Conservation (phyloP, 495 filamentous ascomycete genomes). For the Trichoderma gamsii region DNA sequence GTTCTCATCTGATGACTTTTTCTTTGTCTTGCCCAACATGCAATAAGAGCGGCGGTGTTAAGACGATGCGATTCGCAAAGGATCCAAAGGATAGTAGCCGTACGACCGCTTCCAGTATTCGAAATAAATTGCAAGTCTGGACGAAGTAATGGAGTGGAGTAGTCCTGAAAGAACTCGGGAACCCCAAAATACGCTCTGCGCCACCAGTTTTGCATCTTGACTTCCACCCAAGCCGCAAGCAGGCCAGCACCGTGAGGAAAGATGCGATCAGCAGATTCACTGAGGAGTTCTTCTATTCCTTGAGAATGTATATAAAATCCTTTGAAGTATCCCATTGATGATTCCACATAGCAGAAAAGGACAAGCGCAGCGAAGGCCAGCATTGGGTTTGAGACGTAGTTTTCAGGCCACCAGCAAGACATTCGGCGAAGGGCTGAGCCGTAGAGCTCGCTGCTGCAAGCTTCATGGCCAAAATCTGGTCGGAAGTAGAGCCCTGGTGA, state of each 20-base stretch:
- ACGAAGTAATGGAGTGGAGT: constrained; percentile 1
- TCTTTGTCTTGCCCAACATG: constrained; percentile 20
- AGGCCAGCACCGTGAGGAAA: constrained; percentile 17
- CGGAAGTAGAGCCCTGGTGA: background rate
- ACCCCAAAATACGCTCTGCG: constrained; percentile 25
- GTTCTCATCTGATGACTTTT: background rate
- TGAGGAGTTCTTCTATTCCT: constrained; percentile 16
- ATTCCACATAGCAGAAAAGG: constrained; percentile 28
- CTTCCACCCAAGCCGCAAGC: constrained; percentile 27
- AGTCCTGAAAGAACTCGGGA: constrained; percentile 19
- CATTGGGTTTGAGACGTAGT: background rate
- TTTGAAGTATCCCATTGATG: constrained; percentile 28
- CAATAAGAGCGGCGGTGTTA: constrained; percentile 20
- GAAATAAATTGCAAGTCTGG: background rate
- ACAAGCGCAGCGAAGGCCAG: constrained; percentile 16
- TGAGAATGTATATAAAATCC: constrained; percentile 28
- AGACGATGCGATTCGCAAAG: constrained; percentile 31
- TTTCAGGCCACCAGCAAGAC: background rate
- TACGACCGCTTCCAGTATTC: background rate
- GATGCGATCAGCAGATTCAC: background rate
- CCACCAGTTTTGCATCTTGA: constrained; percentile 28
- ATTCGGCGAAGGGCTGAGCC: background rate
- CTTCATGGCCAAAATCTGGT: background rate
- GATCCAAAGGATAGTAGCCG: constrained; percentile 24
- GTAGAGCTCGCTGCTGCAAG: background rate